Base-by-base conservation (phyloP, 257 asterid species). In the Cordia subcordata region DNA sequence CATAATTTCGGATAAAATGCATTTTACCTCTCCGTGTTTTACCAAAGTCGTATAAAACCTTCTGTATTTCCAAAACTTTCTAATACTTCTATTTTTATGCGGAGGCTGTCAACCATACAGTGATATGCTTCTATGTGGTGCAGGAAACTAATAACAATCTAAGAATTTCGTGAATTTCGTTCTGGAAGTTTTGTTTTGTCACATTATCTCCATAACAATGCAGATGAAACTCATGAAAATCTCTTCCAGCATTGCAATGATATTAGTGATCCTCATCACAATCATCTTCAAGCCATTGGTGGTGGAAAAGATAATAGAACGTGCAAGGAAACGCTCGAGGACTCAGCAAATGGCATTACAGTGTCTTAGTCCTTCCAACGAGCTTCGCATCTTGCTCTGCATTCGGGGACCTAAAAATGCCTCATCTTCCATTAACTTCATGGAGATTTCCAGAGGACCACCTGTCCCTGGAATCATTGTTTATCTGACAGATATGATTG, bases 291-390 rank as follows among this genome's bases (percentile, higher is more conserved):
- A 90, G 44, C 98, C 99, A 1, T 38, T 86, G 0, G 85, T 88
- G 1, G 89, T 88, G 27, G 75, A 75, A 6, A 79, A 68, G 68
- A 86, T 92, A 65, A 92, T 92, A 42, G 62, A 81, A 51, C 93
- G 96, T 0, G 99, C 99, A 0, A 70, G 97, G 46, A 86, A 76
- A 45, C 89, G 83, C 5, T 81, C 97, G 8, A 95, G 96, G 14
- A 84, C 85, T 4, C 90, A 92, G 61, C 65, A 77, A 62, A 88
- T 88, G 97, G 96, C 96, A 8, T 81, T 92, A 11, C 99, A 92
- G 46, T 88, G 91, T 93, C 82, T 68, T 42, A 73, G 57, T 54
- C 80, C 85, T 0, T 18, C 84, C 0, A 73, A 57, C 55, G 96
- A 92, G 82, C 79, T 81, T 10, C 82, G 80, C 1, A 53, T 92